phyloP scores from a whole-genome alignment of 2,329 filamentous ascomycete species.

The Zymoseptoria tritici region DNA sequence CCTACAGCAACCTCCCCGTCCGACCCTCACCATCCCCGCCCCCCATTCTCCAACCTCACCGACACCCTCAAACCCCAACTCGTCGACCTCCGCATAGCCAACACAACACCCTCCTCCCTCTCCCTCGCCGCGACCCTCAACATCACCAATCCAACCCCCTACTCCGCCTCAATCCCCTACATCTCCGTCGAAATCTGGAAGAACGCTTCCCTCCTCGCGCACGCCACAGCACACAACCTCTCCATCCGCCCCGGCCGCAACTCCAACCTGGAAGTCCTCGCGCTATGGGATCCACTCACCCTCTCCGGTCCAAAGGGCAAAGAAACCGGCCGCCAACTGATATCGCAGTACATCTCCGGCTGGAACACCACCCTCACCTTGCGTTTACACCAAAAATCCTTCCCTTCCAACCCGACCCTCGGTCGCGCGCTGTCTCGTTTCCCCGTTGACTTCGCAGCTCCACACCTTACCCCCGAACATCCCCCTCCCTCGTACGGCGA shows the following conservation, averaged over 20 bases:
- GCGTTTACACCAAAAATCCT: conserved; percentile 60
- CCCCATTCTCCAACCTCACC: conserved; percentile 7
- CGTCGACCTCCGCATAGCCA: conserved; percentile 61
- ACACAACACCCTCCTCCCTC: conserved; percentile 65
- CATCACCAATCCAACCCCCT: conserved; percentile 83
- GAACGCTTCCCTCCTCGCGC: conserved; percentile 67
- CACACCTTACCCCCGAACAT: conserved; percentile 53
- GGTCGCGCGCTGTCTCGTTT: conserved; percentile 66
- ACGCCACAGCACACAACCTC: conserved; percentile 60
- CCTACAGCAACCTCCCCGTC: conserved; percentile 12
- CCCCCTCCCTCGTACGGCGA: conserved; percentile 35
- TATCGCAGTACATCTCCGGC: conserved; percentile 83
- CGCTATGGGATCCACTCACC: conserved; percentile 64
- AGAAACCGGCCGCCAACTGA: conserved; percentile 59
- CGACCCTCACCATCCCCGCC: conserved; percentile 8
- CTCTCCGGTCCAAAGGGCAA: conserved; percentile 56
- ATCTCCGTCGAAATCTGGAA: conserved; percentile 48
- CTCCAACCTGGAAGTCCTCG: conserved; percentile 57
- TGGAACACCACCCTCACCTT: conserved; percentile 75
- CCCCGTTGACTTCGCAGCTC: conserved; percentile 63
- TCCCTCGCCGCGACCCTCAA: conserved; percentile 66
- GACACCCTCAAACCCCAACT: conserved; percentile 52
- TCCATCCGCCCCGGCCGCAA: conserved; percentile 64
- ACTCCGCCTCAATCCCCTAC: conserved; percentile 74
- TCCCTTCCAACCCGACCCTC: conserved; percentile 66